Base-by-base conservation (phyloP, 2,329 filamentous ascomycete species). In the Diatrype stigma region DNA sequence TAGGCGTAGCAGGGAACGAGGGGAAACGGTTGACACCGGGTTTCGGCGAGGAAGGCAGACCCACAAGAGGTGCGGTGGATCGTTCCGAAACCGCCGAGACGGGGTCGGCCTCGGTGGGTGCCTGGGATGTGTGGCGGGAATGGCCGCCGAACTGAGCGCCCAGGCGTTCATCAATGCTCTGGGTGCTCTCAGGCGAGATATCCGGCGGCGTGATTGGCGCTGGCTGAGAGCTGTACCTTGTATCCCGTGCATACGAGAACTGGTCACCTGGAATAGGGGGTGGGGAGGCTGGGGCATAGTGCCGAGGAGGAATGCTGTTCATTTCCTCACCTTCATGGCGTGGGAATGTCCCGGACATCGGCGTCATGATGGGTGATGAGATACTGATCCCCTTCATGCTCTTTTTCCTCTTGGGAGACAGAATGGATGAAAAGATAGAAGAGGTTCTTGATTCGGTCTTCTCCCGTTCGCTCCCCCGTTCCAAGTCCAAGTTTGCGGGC, bases 341-440 rank as follows among this genome's bases (percentile, higher is more conserved):
- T 2, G 80, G 78, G 57, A 85, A 86, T 2, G 77, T 81, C 2
- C 72, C 76, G 2, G 82, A 81, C 70, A 79, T 78, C 14, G 83
- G 82, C 8, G 82, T 86, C 73, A 83, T 79, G 59, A 86, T 82
- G 47, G 83, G 83, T 1, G 82, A 84, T 12, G 83, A 86, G 59
- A 86, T 86, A 62, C 66, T 78, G 56, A 86, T 67, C 19, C 72
- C 77, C 61, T 74, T 78, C 48, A 71, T 47, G 26, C 62, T 66
- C 54, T 76, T 67, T 67, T 74, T 80, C 68, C 75, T 79, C 56
- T 72, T 74, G 6, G 83, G 82, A 17, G 83, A 86, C 56, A 78
- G 79, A 51, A 86, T 73, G n/a, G 77, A 77, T 2, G 81, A 82
- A 48, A 86, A 70, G 52, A 86, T 70, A 12, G 82, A 83, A 2